Evolutionary conservation across 1,284 basidiomycete genomes (phyloP).

Genomic region (Hypsizygus ulmarius): DNA sequence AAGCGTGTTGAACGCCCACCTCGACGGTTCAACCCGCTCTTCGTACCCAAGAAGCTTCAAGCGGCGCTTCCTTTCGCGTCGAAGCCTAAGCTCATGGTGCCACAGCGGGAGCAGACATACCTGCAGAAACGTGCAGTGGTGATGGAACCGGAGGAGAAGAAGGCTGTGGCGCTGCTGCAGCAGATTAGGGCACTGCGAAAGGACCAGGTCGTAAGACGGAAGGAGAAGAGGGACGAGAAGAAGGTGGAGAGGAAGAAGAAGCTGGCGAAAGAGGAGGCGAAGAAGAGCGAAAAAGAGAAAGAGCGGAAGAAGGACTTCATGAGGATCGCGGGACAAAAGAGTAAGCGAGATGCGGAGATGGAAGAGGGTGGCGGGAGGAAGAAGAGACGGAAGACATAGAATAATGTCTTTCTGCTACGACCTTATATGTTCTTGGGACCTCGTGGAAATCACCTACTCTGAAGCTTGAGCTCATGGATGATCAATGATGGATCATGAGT

Average conservation of each 20-base stretch:
- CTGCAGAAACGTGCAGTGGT: constrained; percentile 92
- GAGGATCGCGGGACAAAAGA: constrained; percentile 71
- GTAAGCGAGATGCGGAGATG: constrained; percentile 57
- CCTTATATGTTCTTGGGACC: no score
- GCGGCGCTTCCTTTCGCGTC: constrained; percentile 88
- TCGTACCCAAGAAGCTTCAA: constrained; percentile 87
- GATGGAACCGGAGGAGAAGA: constrained; percentile 92
- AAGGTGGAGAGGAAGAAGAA: constrained; percentile 64
- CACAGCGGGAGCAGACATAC: constrained; percentile 78
- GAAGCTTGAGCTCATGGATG: no score
- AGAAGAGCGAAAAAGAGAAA: constrained; percentile 70
- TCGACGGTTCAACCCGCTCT: constrained; percentile 90
- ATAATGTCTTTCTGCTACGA: no score
- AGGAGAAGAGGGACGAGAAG: constrained; percentile 82
- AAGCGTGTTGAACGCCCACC: constrained; percentile 76
- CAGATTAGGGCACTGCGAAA: constrained; percentile 92
- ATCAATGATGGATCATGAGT: no score
- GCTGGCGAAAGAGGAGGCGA: constrained; percentile 66
- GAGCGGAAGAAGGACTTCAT: constrained; percentile 81
- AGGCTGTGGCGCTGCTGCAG: constrained; percentile 89
- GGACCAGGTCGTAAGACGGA: constrained; percentile 76
- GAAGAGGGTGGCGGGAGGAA: constrained; percentile 51
- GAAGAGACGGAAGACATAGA: constrained; percentile 49
- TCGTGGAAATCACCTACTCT: no score
- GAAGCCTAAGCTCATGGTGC: constrained; percentile 84